Percentiles rank a stretch among this genome's conserved stretches.
Evolutionary conservation across 2,329 filamentous ascomycete genomes (phyloP).

Genomic region (Colletotrichum cereale): DNA sequence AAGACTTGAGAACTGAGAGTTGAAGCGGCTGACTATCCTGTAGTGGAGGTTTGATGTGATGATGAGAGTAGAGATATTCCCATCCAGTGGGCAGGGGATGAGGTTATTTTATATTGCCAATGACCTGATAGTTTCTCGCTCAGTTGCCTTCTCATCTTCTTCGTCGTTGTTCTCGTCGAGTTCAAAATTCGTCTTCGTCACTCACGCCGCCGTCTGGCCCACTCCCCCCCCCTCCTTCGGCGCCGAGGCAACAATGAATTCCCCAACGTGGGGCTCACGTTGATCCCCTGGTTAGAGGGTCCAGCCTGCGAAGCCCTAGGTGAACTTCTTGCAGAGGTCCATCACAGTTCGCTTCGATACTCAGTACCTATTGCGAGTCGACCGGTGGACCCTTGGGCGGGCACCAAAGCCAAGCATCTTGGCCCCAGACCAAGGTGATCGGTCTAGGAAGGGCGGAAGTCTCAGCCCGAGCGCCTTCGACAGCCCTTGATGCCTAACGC

Average conservation of each 20-base stretch:
- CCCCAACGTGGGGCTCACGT: constrained; percentile 21
- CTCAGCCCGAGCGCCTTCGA: constrained; percentile 29
- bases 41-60: constrained; percentile 25
- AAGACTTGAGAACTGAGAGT: constrained; percentile 24
- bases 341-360: neutral
- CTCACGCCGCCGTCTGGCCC: neutral
- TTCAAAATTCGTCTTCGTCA: constrained; percentile 26
- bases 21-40: constrained; percentile 39
- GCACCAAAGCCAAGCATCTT: constrained; percentile 14
- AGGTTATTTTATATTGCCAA: constrained; percentile 31
- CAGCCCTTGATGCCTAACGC: constrained; percentile 9
- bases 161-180: neutral
- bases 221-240: too few species aligned
- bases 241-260: constrained; percentile 11
- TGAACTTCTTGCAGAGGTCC: constrained; percentile 14
- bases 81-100: neutral
- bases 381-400: constrained; percentile 5
- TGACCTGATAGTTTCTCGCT: neutral
- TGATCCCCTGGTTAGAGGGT: constrained; percentile 2
- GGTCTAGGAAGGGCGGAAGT: constrained; percentile 33
- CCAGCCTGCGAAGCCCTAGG: constrained; percentile 9
- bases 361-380: constrained; percentile 4
- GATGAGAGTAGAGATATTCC: constrained; percentile 7
- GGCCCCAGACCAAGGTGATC: constrained; percentile 24
- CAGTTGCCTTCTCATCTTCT: neutral